These are phyloP conservation scores for Earliella scabrosa DNA, from an alignment of 1,284 basidiomycete genomes.

Conservation along the genomic window DNA sequence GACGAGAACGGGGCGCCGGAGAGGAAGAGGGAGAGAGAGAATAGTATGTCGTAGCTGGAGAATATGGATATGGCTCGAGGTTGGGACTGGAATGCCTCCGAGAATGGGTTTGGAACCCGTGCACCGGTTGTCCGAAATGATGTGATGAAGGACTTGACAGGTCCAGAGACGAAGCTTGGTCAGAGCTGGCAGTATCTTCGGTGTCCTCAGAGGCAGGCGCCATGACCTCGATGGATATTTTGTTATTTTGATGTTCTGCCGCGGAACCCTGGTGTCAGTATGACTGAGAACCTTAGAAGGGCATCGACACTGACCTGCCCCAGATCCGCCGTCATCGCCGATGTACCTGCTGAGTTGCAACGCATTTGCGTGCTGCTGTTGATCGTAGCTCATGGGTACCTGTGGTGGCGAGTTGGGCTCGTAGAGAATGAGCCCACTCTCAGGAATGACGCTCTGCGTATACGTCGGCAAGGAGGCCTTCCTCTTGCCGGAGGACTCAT, in stretches of 20 bases:
- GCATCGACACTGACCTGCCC: background rate
- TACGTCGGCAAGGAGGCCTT: conserved; percentile 2
- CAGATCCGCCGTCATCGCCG: background rate
- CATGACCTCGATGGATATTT: no score
- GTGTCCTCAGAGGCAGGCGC: no score
- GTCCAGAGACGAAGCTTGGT: background rate
- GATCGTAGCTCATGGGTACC: no score
- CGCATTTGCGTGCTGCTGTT: background rate
- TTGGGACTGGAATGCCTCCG: background rate
- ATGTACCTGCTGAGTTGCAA: background rate
- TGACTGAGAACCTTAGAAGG: background rate
- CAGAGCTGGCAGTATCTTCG: background rate
- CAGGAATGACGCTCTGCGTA: conserved; percentile 1
- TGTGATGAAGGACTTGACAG: no score
- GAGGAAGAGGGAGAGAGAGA: background rate
- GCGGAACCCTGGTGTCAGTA: background rate
- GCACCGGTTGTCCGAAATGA: background rate
- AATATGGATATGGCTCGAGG: background rate
- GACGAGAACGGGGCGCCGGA: background rate
- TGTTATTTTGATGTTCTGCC: no score
- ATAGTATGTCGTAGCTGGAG: background rate
- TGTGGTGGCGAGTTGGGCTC: background rate
- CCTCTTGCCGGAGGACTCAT: background rate
- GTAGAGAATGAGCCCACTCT: conserved; percentile 2
- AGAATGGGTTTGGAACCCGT: background rate